Percentiles rank a stretch among this genome's conserved stretches.
Evolutionary conservation across 2,329 filamentous ascomycete species (phyloP).

Genomic region (Nannizziopsis barbatae): DNA sequence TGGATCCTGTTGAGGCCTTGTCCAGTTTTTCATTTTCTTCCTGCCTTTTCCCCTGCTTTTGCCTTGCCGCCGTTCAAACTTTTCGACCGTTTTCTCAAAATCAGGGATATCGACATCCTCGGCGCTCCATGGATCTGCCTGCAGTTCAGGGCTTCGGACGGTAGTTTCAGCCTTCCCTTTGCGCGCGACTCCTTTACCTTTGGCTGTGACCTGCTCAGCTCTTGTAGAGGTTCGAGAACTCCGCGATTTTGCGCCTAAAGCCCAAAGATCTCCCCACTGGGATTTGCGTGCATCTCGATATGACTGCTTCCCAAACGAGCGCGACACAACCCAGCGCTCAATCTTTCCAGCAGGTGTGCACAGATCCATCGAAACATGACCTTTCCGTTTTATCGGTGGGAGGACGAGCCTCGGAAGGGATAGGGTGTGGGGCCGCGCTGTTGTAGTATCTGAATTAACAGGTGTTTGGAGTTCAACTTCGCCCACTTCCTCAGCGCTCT

Average conservation of each 20-base stretch:
- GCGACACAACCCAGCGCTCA: conserved; percentile 88
- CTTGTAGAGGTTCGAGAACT: conserved; percentile 50
- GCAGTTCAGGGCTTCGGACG: conserved; percentile 1
- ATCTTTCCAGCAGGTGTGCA: conserved; percentile 78
- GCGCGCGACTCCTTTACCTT: conserved; percentile 18
- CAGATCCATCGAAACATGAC: conserved; percentile 79
- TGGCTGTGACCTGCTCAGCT: conserved; percentile 38
- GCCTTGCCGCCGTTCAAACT: conserved; percentile 11
- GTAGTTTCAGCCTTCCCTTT: background rate
- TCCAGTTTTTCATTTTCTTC: conserved; percentile 18
- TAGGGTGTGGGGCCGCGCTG: conserved; percentile 42
- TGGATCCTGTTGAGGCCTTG: conserved; percentile 10
- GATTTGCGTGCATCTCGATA: conserved; percentile 90
- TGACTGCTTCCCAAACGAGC: conserved; percentile 65
- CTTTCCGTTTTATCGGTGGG: conserved; percentile 72
- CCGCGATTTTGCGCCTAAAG: conserved; percentile 81
- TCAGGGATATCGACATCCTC: conserved; percentile 11
- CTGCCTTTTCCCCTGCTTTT: conserved; percentile 23
- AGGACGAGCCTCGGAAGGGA: conserved; percentile 68
- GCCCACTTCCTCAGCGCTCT: conserved; percentile 30
- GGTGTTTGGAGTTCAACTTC: conserved; percentile 4
- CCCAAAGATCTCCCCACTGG: conserved; percentile 89
- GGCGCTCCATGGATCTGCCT: background rate
- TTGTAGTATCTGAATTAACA: conserved; percentile 12
- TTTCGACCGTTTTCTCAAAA: conserved; percentile 10